Base-by-base conservation (phyloP, 306 rosid genomes). In the Cyamopsis tetragonoloba region DNA sequence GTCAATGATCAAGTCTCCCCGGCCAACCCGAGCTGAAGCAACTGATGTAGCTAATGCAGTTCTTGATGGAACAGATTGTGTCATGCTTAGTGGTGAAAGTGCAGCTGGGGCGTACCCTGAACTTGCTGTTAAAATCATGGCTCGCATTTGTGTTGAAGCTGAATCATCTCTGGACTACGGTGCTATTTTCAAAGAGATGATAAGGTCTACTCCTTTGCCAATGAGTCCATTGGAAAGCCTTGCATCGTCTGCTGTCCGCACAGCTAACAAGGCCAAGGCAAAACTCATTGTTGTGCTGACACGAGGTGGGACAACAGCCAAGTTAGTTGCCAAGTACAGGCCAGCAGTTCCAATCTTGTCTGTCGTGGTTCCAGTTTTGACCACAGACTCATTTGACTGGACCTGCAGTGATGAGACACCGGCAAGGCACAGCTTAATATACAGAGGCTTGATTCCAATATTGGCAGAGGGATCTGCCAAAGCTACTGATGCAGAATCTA, bases 221-320 rank as follows among this genome's bases (percentile, higher is more conserved):
- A 92, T 92, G 98, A 92, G 98, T 78, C 98, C 95, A 6, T 77
- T 92, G 89, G 98, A 92, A 78, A 92, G 98, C 39, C 98, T 91
- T 73, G 98, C 98, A 55, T 92, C 98, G 22, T 92, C 98, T 4
- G 98, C 98, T 8, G 98, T 91, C 32, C 84, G 92, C 67, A 88
- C 96, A 39, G 96, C 96, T 12, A 87, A 91, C 81, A 91, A 91
- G 80, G 98, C 98, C 43, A 85, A 22, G 54, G 98, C 98, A 8
- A 88, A 87, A 54, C 96, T 91, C 68, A 91, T 91, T 37, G 95
- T 91, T 1, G 96, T 91, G 74, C 61, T 91, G 77, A 91, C 98
- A 6, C 95, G 98, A 6, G 98, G 96, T 18, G 98, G 98, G 55
- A 66, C 84, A 17, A 91, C 96, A 0, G 96, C 98, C 65, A 91